These are phyloP conservation scores for Myochromella boudieri DNA, from an alignment of 768 basidiomycete species.

Conservation along the genomic window DNA sequence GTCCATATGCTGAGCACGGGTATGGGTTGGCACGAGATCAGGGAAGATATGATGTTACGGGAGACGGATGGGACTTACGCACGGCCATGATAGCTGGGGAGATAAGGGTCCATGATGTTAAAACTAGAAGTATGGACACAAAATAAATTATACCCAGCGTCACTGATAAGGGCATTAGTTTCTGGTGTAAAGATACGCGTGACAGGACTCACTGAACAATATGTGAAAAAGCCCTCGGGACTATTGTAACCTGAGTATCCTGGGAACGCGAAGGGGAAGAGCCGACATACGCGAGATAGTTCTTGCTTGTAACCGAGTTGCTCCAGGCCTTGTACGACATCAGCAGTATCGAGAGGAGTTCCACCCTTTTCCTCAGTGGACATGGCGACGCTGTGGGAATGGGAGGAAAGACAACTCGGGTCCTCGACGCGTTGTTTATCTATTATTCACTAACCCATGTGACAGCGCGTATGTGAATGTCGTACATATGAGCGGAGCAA, in stretches of 20 bases:
- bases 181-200: background rate
- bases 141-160: constrained; percentile 38
- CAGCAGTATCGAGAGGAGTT: background rate
- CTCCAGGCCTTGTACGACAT: constrained; percentile 36
- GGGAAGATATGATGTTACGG: background rate
- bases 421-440: background rate
- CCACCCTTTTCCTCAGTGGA: constrained; percentile 4
- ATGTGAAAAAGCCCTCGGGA: constrained; percentile 52
- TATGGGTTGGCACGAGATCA: background rate
- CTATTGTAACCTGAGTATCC: constrained; percentile 23
- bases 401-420: background rate
- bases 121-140: background rate
- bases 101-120: constrained; percentile 2
- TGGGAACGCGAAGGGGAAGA: background rate
- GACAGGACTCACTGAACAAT: constrained; percentile 46
- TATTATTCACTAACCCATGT: no score
- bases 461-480: no score
- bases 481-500: no score
- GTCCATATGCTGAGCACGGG: constrained; percentile 43
- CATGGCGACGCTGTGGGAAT: background rate
- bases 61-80: constrained; percentile 37
- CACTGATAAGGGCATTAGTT: constrained; percentile 34
- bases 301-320: constrained; percentile 58
- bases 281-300: constrained; percentile 43
- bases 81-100: constrained; percentile 58